Percentiles rank a stretch among this genome's conserved stretches.
These are phyloP conservation scores for Exsudoporus frostii DNA, from an alignment of 768 basidiomycete species.

Conservation along the genomic window DNA sequence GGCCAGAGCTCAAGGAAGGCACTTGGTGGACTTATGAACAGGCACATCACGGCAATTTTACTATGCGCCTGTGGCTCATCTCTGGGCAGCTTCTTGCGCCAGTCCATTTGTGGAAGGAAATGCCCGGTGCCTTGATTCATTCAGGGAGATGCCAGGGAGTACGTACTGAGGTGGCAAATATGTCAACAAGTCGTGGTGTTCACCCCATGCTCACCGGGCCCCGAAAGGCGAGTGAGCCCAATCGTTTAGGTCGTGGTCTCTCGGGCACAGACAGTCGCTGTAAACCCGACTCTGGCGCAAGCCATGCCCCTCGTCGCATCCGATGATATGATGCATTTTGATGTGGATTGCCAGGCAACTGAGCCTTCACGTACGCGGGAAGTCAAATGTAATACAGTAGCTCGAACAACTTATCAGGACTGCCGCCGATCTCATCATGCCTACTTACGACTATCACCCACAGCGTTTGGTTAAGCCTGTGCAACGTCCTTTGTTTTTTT, in stretches of 20 bases:
- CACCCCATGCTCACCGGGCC: background rate
- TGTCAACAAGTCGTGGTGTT: conserved; percentile 6
- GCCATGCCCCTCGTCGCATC: conserved; percentile 1
- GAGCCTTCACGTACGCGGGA: conserved; percentile 14
- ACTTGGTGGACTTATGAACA: conserved; percentile 8
- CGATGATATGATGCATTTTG: conserved; percentile 9
- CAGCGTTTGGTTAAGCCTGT: conserved; percentile 13
- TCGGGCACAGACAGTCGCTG: conserved; percentile 3
- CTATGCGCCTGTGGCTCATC: conserved; percentile 5
- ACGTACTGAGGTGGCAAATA: conserved; percentile 4
- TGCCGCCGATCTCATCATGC: conserved; percentile 11
- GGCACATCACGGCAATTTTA: conserved; percentile 17
- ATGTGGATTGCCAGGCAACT: conserved; percentile 28
- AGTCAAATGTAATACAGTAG: background rate
- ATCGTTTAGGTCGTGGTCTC: background rate
- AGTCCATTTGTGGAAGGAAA: conserved; percentile 10
- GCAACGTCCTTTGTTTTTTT: background rate
- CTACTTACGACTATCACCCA: conserved; percentile 6
- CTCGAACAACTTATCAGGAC: background rate
- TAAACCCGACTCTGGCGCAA: background rate
- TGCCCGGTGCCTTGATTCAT: conserved; percentile 3
- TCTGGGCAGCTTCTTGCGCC: conserved; percentile 20
- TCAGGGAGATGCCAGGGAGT: conserved; percentile 1
- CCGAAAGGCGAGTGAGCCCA: background rate
- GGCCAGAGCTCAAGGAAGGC: conserved; percentile 12